Base-by-base conservation (phyloP, 768 basidiomycete genomes). In the Rhizopogon vulgaris region DNA sequence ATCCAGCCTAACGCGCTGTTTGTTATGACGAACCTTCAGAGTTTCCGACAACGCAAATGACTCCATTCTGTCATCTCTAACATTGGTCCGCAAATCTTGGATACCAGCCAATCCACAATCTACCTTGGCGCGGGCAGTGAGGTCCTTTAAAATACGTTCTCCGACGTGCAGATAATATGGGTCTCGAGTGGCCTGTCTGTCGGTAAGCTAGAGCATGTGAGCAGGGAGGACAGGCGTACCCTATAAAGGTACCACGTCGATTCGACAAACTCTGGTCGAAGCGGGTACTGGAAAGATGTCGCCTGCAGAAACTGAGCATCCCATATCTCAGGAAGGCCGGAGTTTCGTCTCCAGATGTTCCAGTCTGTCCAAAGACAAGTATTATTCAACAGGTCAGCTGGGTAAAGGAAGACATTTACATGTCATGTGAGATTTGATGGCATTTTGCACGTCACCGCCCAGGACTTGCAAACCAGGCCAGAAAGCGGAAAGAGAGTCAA, bases 401-500 rank as follows among this genome's bases (percentile, higher is more conserved):
- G 54, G 32, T 27, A 14, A 17, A 48, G 36, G 48, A 14, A 15
- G 38, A 36, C n/a, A 60, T 84, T 60, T 57, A 91, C 91, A 96
- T 43, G 85, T 78, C 61, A 95, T 69, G 69, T 98, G 95, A n/a
- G 88, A 78, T 60, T 90, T 90, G 59, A 96, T 90, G 15, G 94
- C 95, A 65, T 80, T 92, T 64, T 90, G 84, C 34, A 96, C 64
- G 71, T 96, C 90, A 17, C 89, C 90, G 3, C 84, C 83, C 11
- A 92, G 70, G 9, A 94, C 88, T 69, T 96, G 95, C 14, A 97
- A 73, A 18, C 94, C 96, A n/a, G 95, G 92, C 84, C 94, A 93
- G 67, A 98, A 99, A 1, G 96, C 94, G 2, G 93, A 91, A 14
- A 99, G 72, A 2, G 93, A 96, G 65, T 99, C 96, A n/a, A 95